Conservation (phyloP, 768 basidiomycete species). For the Mrakia hoshinonis region DNA sequence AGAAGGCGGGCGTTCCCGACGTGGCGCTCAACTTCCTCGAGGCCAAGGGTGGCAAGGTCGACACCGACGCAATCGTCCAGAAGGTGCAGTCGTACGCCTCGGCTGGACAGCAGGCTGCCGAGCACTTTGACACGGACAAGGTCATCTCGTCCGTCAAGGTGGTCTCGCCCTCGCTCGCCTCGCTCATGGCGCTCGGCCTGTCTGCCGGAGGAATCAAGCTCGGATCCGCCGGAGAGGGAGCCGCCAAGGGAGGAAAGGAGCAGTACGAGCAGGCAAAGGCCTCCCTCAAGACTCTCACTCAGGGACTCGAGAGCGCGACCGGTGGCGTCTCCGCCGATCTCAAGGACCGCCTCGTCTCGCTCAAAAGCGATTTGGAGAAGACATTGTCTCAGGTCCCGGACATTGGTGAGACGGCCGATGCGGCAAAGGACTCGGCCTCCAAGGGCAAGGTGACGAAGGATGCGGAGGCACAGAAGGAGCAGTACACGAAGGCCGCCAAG, state of each 20-base stretch:
- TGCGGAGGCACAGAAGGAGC: conserved; percentile 22
- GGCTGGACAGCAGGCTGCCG: neutral
- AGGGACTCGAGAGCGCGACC: conserved; percentile 17
- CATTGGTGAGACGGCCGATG: conserved; percentile 10
- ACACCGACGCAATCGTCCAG: conserved; percentile 32
- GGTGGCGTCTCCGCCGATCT: conserved; percentile 20
- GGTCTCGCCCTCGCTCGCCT: conserved; percentile 23
- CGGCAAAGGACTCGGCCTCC: conserved; percentile 24
- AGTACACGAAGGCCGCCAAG: conserved; percentile 18
- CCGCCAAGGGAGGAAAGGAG: conserved; percentile 24
- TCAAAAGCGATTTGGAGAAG: conserved; percentile 17
- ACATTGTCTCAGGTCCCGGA: conserved; percentile 20
- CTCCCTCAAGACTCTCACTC: conserved; percentile 18
- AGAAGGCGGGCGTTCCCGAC: conserved; percentile 39
- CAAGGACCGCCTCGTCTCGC: conserved; percentile 16
- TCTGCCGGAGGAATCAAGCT: conserved; percentile 12
- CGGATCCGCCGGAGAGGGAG: conserved; percentile 9
- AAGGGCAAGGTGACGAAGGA: conserved; percentile 19
- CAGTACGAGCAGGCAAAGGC: conserved; percentile 19
- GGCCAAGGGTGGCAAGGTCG: conserved; percentile 38
- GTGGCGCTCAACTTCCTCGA: conserved; percentile 37
- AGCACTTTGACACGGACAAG: conserved; percentile 25
- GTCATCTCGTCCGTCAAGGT: conserved; percentile 21
- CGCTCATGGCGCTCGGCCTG: conserved; percentile 11
- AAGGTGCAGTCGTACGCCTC: conserved; percentile 8